Conservation (phyloP, 441 rosid genomes). For the Eutrema salsugineum region DNA sequence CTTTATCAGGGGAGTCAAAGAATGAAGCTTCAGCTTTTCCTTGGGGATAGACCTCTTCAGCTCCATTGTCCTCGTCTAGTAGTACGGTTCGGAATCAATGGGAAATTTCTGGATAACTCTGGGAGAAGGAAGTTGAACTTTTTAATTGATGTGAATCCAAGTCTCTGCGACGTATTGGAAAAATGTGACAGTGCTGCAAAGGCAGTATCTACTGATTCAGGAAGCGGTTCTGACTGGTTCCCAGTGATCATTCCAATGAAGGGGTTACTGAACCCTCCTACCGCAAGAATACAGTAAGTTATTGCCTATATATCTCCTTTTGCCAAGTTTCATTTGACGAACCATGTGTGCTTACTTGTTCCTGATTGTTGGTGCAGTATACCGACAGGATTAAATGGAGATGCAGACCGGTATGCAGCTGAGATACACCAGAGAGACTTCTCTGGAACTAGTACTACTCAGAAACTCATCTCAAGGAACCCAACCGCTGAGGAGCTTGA, state of each 20-base stretch:
- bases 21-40: conserved; percentile 39
- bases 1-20: conserved; percentile 41
- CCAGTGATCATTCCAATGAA: conserved; percentile 35
- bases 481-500: conserved; percentile 50
- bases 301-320: conserved; percentile 8
- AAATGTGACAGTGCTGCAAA: conserved; percentile 51
- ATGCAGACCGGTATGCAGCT: conserved; percentile 45
- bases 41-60: conserved; percentile 43
- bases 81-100: conserved; percentile 54
- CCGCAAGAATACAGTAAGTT: conserved; percentile 75
- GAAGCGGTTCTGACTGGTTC: conserved; percentile 70
- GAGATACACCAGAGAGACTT: conserved; percentile 66
- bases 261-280: conserved; percentile 37
- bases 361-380: conserved; percentile 44
- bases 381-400: conserved; percentile 40
- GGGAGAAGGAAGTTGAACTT: conserved; percentile 76
- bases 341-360: background rate
- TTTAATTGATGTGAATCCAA: conserved; percentile 50
- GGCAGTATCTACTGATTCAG: conserved; percentile 40
- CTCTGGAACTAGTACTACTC: conserved; percentile 34
- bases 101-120: conserved; percentile 45
- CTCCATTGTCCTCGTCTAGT: conserved; percentile 55
- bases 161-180: conserved; percentile 53
- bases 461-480: conserved; percentile 51
- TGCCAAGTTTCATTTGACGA: background rate